Base-by-base conservation (phyloP, 2,329 filamentous ascomycete genomes). In the Teratosphaeria pseudoeucalypti region DNA sequence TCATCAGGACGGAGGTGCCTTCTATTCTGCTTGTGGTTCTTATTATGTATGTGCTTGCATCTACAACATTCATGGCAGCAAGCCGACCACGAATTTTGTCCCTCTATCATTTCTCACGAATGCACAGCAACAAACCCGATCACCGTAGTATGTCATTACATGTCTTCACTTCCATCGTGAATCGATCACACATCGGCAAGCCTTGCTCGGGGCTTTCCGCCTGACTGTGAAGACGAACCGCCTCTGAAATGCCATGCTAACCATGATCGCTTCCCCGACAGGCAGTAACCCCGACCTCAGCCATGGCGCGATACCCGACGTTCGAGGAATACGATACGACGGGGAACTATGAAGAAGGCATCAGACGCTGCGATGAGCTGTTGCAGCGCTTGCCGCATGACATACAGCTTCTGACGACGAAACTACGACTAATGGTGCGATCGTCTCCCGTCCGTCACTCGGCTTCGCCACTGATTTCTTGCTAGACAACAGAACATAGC, bases 221-320 rank as follows among this genome's bases (percentile, higher is more conserved):
- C 11, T 14, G 16, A 14, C 12, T 14, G 6, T 43, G 12, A n/a
- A n/a, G 11, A 14, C 37, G 7, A n/a, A 19, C 23, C 43, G 19
- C 43, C n/a, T 4, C 10, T 16, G 1, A 49, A 49, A 49, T 49
- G 19, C 16, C 19, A 7, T 23, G 7, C 10, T 6, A 19, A 49
- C 9, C 9, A 49, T 23, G 43, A 23, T 23, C 52, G 55, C 49
- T 43, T 19, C 34, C 57, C 10, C 49, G 10, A 52, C 52, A 56
- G 54, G 56, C 43, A 54, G 47, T 34, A 43, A 59, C 56, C 34
- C 32, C 14, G 29, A 32, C 12, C 49, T 52, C 19, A 32, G 64
- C n/a, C 43, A 72, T 72, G 70, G 70, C 69, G 34, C 67, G 68
- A 14, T 71, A 68, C 54, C 70, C 70, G n/a, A 67, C 65, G 4